Evolutionary conservation across 1,139 yeast genomes (phyloP).

Genomic region (Taphrina communis): DNA sequence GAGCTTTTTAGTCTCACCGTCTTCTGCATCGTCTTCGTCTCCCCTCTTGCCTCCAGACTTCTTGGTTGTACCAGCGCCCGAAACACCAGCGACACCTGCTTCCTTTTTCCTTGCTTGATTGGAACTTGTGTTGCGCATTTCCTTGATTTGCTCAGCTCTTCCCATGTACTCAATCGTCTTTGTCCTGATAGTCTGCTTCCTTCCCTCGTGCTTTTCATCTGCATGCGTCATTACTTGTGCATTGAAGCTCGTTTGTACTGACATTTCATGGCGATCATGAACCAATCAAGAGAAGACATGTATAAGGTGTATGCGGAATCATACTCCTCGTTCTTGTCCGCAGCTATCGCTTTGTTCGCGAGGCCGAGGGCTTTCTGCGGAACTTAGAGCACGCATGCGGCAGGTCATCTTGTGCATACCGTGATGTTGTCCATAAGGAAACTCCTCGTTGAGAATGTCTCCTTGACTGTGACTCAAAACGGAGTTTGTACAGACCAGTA

Average conservation of each 20-base stretch:
- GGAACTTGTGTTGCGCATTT: conserved; percentile 72
- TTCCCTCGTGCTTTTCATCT: conserved; percentile 85
- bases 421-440: conserved; percentile 33
- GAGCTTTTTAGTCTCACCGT: conserved; percentile 82
- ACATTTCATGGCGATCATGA: conserved; percentile 91
- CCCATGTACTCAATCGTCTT: conserved; percentile 90
- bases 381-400: background rate
- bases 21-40: conserved; percentile 51
- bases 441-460: background rate
- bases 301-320: conserved; percentile 94
- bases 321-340: conserved; percentile 86
- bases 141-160: conserved; percentile 92
- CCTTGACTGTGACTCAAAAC: background rate
- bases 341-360: conserved; percentile 92
- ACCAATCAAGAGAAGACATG: conserved; percentile 89
- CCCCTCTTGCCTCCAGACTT: conserved; percentile 50
- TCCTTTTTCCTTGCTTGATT: conserved; percentile 51
- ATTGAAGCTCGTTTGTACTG: conserved; percentile 43
- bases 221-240: conserved; percentile 2
- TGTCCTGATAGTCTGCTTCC: conserved; percentile 85
- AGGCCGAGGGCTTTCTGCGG: conserved; percentile 83
- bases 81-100: conserved; percentile 57
- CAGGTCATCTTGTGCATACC: background rate
- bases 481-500: background rate
- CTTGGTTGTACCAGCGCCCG: conserved; percentile 78